These are phyloP conservation scores for Pythium dissimile DNA, from an alignment of 352 stramenopile species.

Conservation along the genomic window DNA sequence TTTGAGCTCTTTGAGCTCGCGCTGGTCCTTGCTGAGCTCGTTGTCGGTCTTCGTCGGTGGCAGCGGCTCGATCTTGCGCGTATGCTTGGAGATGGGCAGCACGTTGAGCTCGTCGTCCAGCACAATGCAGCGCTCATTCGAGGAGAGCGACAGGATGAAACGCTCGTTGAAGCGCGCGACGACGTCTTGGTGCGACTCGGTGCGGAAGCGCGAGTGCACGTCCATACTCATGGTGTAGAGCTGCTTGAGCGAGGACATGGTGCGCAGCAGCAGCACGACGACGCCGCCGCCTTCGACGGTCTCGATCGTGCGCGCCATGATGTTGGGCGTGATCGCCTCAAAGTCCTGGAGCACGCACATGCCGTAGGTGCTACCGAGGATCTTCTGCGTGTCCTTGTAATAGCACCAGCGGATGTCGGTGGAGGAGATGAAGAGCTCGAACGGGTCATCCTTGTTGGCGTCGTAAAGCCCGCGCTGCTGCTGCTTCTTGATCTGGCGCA, in stretches of 20 bases:
- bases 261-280: conserved; percentile 96
- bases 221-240: conserved; percentile 99
- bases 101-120: conserved; percentile 99
- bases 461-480: conserved; percentile 93
- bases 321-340: conserved; percentile 98
- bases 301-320: conserved; percentile 99
- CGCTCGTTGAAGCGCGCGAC: conserved; percentile 99
- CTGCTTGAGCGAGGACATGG: conserved; percentile 98
- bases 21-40: conserved; percentile 71
- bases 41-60: conserved; percentile 52
- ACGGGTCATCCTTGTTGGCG: conserved; percentile 92
- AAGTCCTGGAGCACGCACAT: conserved; percentile 99
- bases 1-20: conserved; percentile 93
- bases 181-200: conserved; percentile 92
- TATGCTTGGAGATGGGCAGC: conserved; percentile 93
- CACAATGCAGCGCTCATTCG: conserved; percentile 95
- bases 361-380: conserved; percentile 97
- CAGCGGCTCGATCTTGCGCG: conserved; percentile 87
- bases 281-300: conserved; percentile 98
- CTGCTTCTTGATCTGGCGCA: conserved; percentile 95
- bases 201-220: conserved; percentile 89
- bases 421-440: conserved; percentile 98
- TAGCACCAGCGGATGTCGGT: conserved; percentile 99
- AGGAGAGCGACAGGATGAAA: conserved; percentile 97
- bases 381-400: conserved; percentile 99